phyloP scores from a whole-genome alignment of 176 grass and related monocot species.

The Paspalum notatum region DNA sequence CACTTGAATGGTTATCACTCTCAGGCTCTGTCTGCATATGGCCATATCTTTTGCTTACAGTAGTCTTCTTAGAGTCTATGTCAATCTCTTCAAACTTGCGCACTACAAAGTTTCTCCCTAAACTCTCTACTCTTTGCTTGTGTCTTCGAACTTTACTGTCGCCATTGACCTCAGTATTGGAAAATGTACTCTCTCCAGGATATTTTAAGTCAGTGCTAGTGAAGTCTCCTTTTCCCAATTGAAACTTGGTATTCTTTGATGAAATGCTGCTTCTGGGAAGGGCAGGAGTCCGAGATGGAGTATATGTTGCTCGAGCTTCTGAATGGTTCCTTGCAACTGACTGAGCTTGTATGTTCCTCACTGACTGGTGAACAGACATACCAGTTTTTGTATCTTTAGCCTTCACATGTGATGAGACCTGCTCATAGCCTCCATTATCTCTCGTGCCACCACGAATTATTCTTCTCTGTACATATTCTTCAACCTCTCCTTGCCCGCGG shows the following conservation, averaged over 20 bases:
- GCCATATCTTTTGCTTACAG: constrained; percentile 36
- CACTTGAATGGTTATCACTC: constrained; percentile 28
- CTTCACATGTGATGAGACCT: constrained; percentile 36
- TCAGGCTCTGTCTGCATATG: constrained; percentile 7
- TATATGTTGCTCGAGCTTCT: constrained; percentile 1
- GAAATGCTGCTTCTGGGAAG: constrained; percentile 3
- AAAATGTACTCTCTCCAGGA: constrained; percentile 23
- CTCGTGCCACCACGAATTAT: constrained; percentile 37
- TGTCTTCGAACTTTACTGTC: constrained; percentile 32
- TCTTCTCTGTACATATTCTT: constrained; percentile 47
- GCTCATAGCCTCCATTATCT: constrained; percentile 18
- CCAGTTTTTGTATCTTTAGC: constrained; percentile 23
- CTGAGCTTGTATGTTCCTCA: constrained; percentile 24
- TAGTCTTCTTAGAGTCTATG: constrained; percentile 24
- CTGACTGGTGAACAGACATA: constrained; percentile 40
- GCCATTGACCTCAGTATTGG: neutral
- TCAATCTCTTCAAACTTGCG: constrained; percentile 21
- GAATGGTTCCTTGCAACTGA: constrained; percentile 31
- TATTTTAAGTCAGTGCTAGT: neutral
- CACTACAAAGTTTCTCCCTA: constrained; percentile 28
- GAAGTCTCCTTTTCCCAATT: constrained; percentile 18
- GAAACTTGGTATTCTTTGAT: constrained; percentile 26
- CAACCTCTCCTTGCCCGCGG: constrained; percentile 24
- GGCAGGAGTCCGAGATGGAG: constrained; percentile 10
- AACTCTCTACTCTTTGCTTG: constrained; percentile 33